A percentile compares a stretch with the other conserved stretches of the same genome.
These are phyloP conservation scores for Sugiyamaella mastotermitis DNA, from an alignment of 805 yeast species.

Conservation along the genomic window DNA sequence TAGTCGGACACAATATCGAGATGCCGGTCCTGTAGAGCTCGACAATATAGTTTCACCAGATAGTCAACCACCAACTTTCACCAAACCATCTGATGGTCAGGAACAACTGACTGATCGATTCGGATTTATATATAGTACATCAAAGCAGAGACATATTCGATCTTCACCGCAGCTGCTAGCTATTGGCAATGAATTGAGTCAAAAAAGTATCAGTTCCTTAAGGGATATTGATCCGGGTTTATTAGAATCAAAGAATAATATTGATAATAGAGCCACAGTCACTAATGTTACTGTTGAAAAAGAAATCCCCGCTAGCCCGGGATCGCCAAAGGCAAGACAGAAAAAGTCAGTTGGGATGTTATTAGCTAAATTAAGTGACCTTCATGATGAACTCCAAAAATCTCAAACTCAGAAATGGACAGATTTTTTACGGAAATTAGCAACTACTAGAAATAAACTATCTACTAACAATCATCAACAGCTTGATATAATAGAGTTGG, in stretches of 20 bases:
- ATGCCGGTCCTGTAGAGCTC: conserved; percentile 40
- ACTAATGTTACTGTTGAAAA: too few relatives aligned
- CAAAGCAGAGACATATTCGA: too few relatives aligned
- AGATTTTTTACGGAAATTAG: conserved; percentile 31
- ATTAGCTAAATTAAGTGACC: conserved; percentile 36
- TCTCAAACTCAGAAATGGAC: conserved; percentile 42
- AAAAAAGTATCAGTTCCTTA: too few relatives aligned
- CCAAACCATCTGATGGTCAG: conserved; percentile 15
- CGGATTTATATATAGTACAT: conserved; percentile 46
- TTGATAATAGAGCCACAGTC: too few relatives aligned
- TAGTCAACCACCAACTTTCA: conserved; percentile 31
- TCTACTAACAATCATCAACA: neutral
- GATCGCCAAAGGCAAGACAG: conserved; percentile 3
- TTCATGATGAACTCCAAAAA: conserved; percentile 39
- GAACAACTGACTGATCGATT: conserved; percentile 37
- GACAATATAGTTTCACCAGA: conserved; percentile 30
- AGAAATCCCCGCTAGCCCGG: neutral
- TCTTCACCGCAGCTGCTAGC: too few relatives aligned
- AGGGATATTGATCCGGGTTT: too few relatives aligned
- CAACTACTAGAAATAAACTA: conserved; percentile 11
- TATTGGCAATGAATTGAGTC: too few relatives aligned
- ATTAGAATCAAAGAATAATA: too few relatives aligned
- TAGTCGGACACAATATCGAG: too few relatives aligned
- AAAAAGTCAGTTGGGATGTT: conserved; percentile 23
- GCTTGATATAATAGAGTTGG: conserved; percentile 5